phyloP scores from a whole-genome alignment of 768 basidiomycete genomes.

The Mycena polygramma region DNA sequence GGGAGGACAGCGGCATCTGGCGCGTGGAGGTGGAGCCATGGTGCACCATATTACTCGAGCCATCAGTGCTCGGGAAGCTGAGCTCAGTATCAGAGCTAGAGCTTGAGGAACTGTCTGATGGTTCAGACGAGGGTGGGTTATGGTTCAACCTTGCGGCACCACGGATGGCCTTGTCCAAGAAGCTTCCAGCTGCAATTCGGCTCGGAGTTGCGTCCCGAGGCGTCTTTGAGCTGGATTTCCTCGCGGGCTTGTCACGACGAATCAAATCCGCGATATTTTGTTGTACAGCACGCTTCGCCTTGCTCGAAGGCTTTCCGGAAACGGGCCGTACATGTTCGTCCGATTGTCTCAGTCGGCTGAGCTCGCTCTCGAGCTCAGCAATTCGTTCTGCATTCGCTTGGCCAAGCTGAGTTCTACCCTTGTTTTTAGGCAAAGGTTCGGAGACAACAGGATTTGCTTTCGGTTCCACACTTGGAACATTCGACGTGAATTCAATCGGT shows the following conservation, averaged over 20 bases:
- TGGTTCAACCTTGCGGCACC: not conserved
- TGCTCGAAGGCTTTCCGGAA: not conserved
- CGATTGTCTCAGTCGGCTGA: conserved; percentile 13
- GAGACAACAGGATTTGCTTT: not conserved
- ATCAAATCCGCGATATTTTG: conserved; percentile 10
- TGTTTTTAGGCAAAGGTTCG: conserved; percentile 3
- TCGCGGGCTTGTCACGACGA: not conserved
- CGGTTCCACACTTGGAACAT: conserved; percentile 5
- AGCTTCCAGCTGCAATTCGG: conserved; percentile 19
- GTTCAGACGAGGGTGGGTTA: conserved; percentile 4
- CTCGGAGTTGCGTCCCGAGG: conserved; percentile 3
- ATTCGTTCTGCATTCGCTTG: conserved; percentile 11
- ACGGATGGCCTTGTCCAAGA: conserved; percentile 11
- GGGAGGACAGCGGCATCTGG: not conserved
- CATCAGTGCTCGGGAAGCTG: not conserved
- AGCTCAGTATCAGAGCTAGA: conserved; percentile 3
- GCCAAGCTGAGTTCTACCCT: not conserved
- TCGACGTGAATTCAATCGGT: not conserved
- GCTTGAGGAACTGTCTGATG: conserved; percentile 9
- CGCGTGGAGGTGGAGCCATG: not conserved
- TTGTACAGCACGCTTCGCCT: conserved; percentile 7
- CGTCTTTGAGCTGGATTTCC: not conserved
- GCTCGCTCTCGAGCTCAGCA: not conserved
- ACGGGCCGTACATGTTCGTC: not conserved
- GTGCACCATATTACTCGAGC: not conserved